Evolutionary conservation across 768 basidiomycete genomes (phyloP), one percentile per base, ranked within the genome.

Genomic region (Sporobolomyces roseus): DNA sequence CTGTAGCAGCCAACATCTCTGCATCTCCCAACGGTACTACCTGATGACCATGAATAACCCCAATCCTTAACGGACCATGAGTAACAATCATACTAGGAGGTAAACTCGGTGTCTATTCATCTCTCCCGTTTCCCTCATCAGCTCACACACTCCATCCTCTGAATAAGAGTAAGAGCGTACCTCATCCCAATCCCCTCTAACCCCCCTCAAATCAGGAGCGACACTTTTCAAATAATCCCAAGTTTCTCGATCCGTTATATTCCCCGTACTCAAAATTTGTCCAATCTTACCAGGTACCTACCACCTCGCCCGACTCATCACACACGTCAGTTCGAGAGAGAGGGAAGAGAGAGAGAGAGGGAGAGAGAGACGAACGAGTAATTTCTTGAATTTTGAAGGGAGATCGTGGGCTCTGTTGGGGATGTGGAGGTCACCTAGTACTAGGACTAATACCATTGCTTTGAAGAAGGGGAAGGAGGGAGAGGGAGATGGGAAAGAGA

Each of bases 371-470:
- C 80, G 27, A 38, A 85, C 85, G 4, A 99, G 83, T 1, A 98
- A 87, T 77, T 97, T 96, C 82, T 94, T 93, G 81, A 99, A 99
- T 80, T 97, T 97, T 19, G 86, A 82, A 0, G 96, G 93, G 13
- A 99, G 84, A 77, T 96, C 96, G 78, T 96, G 91, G 12, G 67
- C 78, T 13, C 81, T 82, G 78, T 91, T 88, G 1, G 96, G 96
- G 77, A 97, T 98, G 79, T 97, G 93, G 27, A 98, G 85, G 82
- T 99, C 96, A 59, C 94, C 94, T 72, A 98, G 91, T 75, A 96
- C 86, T 64, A 98, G 89, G 48, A 99, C 94, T 72, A 98, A 88
- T 58, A 92, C 58, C 48, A 48, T 50, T 21, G 30, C 30, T 12
- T 35, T 4, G n/a, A 25, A 35, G 45, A 10, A 13, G 29, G 23